Percentiles rank a stretch among this genome's conserved stretches.
phyloP scores from a whole-genome alignment of 805 yeast species.

The Hanseniaspora lachancei region DNA sequence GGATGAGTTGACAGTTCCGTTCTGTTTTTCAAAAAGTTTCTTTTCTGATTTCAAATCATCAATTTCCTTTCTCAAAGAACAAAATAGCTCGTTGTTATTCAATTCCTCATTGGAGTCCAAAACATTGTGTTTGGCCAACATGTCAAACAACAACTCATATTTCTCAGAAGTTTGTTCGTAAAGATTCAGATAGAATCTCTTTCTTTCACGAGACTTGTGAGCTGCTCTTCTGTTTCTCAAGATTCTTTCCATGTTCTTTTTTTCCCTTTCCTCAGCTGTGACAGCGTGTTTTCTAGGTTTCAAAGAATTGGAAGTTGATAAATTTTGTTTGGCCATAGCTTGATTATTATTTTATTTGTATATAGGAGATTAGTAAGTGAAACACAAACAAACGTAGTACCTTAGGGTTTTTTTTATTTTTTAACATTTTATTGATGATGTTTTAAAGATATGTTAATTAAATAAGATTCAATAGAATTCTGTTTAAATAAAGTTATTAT shows the following conservation, averaged over 20 bases:
- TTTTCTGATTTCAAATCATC: neutral
- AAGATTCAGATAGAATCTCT: constrained; percentile 78
- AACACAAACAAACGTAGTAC: no score
- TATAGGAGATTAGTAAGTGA: no score
- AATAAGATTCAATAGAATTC: no score
- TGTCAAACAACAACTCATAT: constrained; percentile 15
- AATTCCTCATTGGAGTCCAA: neutral
- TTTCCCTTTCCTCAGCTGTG: constrained; percentile 94
- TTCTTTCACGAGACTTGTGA: constrained; percentile 92
- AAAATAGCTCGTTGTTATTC: neutral
- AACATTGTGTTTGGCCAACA: neutral
- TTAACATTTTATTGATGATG: no score
- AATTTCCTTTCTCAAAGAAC: neutral
- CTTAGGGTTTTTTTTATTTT: no score
- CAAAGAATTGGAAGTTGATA: constrained; percentile 25
- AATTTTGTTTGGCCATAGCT: constrained; percentile 2
- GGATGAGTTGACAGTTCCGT: constrained; percentile 11
- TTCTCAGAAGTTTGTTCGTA: constrained; percentile 42
- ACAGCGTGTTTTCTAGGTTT: constrained; percentile 96
- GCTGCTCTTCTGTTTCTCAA: constrained; percentile 93
- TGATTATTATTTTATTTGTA: neutral
- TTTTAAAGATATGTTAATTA: no score
- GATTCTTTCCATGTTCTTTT: constrained; percentile 84
- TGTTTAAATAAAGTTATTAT: no score
- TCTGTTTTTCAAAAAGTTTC: neutral